These are phyloP conservation scores for Eudorina sp. DNA, from an alignment of 139 green algal species.

Conservation along the genomic window DNA sequence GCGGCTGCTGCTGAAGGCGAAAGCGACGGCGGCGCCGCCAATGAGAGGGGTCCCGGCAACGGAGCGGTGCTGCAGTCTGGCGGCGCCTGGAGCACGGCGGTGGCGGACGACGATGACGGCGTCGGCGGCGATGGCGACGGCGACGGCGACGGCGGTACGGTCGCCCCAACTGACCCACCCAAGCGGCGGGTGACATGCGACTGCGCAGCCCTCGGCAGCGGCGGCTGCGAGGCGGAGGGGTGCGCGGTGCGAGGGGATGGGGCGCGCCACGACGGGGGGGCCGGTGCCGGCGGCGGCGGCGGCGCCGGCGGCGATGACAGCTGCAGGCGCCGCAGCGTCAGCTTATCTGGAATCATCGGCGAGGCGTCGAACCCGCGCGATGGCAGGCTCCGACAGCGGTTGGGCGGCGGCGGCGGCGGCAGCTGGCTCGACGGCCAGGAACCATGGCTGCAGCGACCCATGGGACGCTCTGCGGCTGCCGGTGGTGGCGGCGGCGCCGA, in stretches of 20 bases:
- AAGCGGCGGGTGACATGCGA: background rate
- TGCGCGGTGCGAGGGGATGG: too few species aligned
- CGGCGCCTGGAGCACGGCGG: too few species aligned
- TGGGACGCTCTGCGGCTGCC: background rate
- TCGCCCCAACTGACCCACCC: too few species aligned
- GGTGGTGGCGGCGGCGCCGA: background rate
- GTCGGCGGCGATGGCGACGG: too few species aligned
- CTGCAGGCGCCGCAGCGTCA: background rate
- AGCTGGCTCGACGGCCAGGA: background rate
- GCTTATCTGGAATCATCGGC: background rate
- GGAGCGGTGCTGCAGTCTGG: too few species aligned
- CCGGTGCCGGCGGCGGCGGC: background rate
- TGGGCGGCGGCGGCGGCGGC: background rate
- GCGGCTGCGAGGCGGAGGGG: too few species aligned
- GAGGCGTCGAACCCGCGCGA: background rate
- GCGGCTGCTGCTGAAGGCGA: too few species aligned
- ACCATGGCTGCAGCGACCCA: background rate
- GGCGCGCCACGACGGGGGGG: too few species aligned
- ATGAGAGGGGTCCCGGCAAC: too few species aligned
- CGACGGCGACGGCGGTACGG: too few species aligned
- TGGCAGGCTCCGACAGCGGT: background rate
- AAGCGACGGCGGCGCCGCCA: too few species aligned
- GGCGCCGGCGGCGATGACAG: background rate
- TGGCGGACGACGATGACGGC: too few species aligned
- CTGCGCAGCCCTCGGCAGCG: background rate